Conservation (phyloP, 176 grass and related monocot genomes). For the Puccinellia tenuiflora region DNA sequence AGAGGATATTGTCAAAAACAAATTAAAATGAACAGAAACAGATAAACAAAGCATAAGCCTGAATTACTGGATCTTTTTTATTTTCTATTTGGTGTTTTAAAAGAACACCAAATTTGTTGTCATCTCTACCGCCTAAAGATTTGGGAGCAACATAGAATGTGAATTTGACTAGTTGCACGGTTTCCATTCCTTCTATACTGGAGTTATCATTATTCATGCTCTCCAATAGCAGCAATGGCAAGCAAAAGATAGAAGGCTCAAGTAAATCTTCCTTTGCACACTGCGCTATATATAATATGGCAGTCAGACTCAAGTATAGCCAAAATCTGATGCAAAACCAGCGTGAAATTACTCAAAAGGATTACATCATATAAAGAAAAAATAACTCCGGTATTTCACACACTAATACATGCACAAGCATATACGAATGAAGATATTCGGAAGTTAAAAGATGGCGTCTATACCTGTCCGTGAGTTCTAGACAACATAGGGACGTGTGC, state of each 20-base stretch:
- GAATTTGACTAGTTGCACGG: not conserved
- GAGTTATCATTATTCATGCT: not conserved
- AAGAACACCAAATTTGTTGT: not conserved
- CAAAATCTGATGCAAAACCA: not conserved
- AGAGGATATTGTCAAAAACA: not conserved
- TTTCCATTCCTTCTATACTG: not conserved
- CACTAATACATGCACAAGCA: not conserved
- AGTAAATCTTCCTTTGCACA: not conserved
- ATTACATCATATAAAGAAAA: not conserved
- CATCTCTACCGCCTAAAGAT: not conserved
- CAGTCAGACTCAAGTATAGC: not conserved
- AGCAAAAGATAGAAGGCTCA: not conserved
- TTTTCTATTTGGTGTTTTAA: not conserved
- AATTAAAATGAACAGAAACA: not conserved
- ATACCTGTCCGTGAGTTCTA: slow-evolving; percentile 89
- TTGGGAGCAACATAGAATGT: not conserved
- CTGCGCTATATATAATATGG: not conserved
- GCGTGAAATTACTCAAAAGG: not conserved
- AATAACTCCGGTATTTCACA: not conserved
- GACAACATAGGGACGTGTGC: slow-evolving; percentile 62
- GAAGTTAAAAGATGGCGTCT: not conserved
- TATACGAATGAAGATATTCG: not conserved
- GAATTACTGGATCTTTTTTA: not conserved
- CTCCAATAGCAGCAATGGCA: not conserved
- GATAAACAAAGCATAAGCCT: not conserved